Conservation (phyloP, 148 eudicot genomes). For the Chenopodium suecicum region DNA sequence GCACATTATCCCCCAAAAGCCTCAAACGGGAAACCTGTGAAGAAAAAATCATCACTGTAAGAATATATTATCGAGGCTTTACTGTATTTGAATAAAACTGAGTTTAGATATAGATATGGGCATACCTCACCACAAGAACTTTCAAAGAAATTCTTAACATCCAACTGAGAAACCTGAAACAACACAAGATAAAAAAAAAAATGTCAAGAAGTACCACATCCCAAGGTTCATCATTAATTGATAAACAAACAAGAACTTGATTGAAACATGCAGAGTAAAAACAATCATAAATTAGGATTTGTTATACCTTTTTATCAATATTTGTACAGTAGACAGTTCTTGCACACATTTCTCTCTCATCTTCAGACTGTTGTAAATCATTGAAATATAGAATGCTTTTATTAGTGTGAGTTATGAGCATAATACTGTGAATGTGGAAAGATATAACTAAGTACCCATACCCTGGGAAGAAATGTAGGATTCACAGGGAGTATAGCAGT, state of each 20-base stretch:
- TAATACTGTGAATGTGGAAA: not conserved
- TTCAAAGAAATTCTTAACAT: conserved; percentile 84
- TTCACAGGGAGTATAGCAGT: conserved; percentile 98
- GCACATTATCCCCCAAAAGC: conserved; percentile 91
- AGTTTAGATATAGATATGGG: no score
- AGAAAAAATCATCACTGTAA: not conserved
- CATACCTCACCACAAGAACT: conserved; percentile 82
- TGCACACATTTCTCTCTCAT: conserved; percentile 92
- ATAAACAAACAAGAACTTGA: conserved; percentile 9
- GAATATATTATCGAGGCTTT: not conserved
- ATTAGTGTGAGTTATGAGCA: not conserved
- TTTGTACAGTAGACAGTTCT: conserved; percentile 98
- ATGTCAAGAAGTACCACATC: conserved; percentile 14
- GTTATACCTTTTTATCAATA: conserved; percentile 81
- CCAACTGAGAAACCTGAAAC: conserved; percentile 79
- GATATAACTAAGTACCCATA: conserved; percentile 27
- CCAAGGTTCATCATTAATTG: not conserved
- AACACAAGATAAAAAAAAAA: not conserved
- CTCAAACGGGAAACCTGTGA: conserved; percentile 88
- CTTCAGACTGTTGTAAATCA: conserved; percentile 59
- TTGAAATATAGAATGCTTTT: conserved; percentile 2
- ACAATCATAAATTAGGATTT: not conserved
- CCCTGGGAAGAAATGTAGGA: conserved; percentile 95
- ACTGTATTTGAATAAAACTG: not conserved
- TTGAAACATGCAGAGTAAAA: not conserved